Percentiles rank a stretch among this genome's conserved stretches.
Conservation (phyloP, 1,284 basidiomycete genomes). For the Irpex sp. region DNA sequence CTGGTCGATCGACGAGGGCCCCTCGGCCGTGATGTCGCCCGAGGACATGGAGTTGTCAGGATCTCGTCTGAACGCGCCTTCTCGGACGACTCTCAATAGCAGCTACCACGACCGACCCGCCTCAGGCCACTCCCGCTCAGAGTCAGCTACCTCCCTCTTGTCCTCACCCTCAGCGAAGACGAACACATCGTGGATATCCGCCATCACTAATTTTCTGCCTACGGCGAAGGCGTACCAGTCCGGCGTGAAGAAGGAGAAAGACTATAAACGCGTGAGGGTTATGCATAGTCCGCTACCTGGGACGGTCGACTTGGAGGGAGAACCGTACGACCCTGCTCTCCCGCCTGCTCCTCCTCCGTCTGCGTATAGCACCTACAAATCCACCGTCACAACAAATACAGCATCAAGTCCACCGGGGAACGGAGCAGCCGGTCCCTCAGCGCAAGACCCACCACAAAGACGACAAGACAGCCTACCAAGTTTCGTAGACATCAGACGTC, state of each 20-base stretch:
- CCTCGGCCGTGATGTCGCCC: neutral
- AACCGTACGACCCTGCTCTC: neutral
- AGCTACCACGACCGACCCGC: neutral
- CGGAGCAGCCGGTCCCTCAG: too few species aligned
- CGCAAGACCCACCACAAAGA: too few species aligned
- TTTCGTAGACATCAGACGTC: slow-evolving; percentile 11
- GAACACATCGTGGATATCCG: neutral
- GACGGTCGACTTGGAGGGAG: slow-evolving; percentile 12
- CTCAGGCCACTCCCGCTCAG: slow-evolving; percentile 5
- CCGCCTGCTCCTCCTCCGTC: neutral
- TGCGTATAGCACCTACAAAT: neutral
- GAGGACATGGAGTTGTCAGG: neutral
- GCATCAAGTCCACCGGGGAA: too few species aligned
- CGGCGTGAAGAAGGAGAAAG: slow-evolving; percentile 15
- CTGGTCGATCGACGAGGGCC: slow-evolving; percentile 18
- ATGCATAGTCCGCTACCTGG: neutral
- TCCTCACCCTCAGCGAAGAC: slow-evolving; percentile 1
- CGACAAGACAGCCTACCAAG: slow-evolving; percentile 9
- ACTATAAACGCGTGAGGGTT: slow-evolving; percentile 14
- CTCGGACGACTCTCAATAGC: neutral
- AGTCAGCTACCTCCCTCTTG: slow-evolving; percentile 6
- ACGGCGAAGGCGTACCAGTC: slow-evolving; percentile 11
- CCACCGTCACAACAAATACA: neutral
- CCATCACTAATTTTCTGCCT: slow-evolving; percentile 5
- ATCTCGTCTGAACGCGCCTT: too few species aligned